These are phyloP conservation scores for Prunus yedoensis DNA, from an alignment of 331 rosid genomes.

Conservation along the genomic window DNA sequence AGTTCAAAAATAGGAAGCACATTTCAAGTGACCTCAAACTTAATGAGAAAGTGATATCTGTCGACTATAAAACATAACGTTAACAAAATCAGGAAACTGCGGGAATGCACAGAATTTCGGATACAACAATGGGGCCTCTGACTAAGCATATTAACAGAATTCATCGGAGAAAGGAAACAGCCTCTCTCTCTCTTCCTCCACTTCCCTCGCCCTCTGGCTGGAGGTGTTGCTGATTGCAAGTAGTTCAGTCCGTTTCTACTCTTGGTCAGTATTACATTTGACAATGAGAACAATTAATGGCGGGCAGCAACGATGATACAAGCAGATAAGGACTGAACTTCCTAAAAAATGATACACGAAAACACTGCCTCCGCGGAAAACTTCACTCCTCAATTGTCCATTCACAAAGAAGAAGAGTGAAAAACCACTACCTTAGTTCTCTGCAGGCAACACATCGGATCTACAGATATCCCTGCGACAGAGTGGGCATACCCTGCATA, in stretches of 20 bases:
- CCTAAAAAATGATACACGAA: slow-evolving; percentile 15
- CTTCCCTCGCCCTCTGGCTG: slow-evolving; percentile 15
- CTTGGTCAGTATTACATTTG: slow-evolving; percentile 24
- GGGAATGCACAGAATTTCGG: background rate
- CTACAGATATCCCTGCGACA: slow-evolving; percentile 88
- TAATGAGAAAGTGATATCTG: background rate
- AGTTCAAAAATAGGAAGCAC: background rate
- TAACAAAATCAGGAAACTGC: background rate
- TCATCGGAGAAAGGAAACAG: background rate
- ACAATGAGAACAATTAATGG: slow-evolving; percentile 35
- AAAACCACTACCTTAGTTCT: slow-evolving; percentile 40
- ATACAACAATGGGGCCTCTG: slow-evolving; percentile 22
- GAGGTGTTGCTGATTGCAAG: slow-evolving; percentile 20
- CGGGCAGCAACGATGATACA: slow-evolving; percentile 32
- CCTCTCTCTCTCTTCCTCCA: background rate
- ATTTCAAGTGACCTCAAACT: background rate
- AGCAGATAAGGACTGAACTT: slow-evolving; percentile 48
- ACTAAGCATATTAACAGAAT: slow-evolving; percentile 33
- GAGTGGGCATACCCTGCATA: slow-evolving; percentile 94
- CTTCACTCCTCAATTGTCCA: slow-evolving; percentile 11
- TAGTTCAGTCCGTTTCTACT: slow-evolving; percentile 47
- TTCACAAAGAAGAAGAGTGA: slow-evolving; percentile 16
- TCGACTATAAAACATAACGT: background rate
- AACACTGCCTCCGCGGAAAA: slow-evolving; percentile 21
- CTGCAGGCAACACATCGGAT: slow-evolving; percentile 49